A percentile compares a stretch with the other conserved stretches of the same genome.
Evolutionary conservation across 805 yeast species (phyloP).

Genomic region (Wickerhamomyces mucosus): DNA sequence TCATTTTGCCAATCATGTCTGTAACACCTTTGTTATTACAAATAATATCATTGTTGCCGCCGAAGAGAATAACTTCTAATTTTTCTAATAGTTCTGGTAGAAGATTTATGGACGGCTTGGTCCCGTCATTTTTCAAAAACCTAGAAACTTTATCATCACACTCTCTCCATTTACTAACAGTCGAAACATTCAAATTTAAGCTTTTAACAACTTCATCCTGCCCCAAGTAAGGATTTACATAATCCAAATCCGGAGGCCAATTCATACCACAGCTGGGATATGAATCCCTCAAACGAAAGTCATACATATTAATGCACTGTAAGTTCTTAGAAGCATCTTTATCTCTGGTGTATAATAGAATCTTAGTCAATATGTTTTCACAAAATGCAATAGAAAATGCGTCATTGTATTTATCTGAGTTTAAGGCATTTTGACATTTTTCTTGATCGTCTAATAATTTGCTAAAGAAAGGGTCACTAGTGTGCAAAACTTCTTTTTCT

Average conservation of each 20-base stretch:
- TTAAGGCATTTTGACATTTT: slow-evolving; percentile 47
- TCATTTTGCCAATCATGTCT: slow-evolving; percentile 47
- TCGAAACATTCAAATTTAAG: slow-evolving; percentile 37
- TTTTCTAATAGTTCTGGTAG: slow-evolving; percentile 56
- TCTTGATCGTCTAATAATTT: slow-evolving; percentile 41
- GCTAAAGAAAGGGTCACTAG: slow-evolving; percentile 29
- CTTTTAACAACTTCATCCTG: slow-evolving; percentile 36
- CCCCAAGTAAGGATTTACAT: slow-evolving; percentile 45
- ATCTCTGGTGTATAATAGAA: slow-evolving; percentile 22
- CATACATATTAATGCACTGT: slow-evolving; percentile 78
- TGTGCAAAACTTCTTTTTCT: slow-evolving; percentile 44
- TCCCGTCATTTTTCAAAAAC: slow-evolving; percentile 38
- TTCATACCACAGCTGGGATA: slow-evolving; percentile 85
- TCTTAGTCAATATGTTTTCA: slow-evolving; percentile 29
- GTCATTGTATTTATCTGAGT: slow-evolving; percentile 15
- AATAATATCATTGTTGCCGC: slow-evolving; percentile 82
- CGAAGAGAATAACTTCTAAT: slow-evolving; percentile 60
- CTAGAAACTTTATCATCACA: slow-evolving; percentile 56
- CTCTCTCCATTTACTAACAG: slow-evolving; percentile 57
- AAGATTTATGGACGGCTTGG: slow-evolving; percentile 53
- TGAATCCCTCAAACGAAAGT: slow-evolving; percentile 56
- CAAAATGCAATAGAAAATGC: slow-evolving; percentile 30
- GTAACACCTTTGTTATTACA: slow-evolving; percentile 80
- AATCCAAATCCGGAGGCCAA: slow-evolving; percentile 71
- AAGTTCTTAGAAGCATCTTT: slow-evolving; percentile 25